Evolutionary conservation across 352 stramenopile genomes (phyloP), one percentile per base, ranked within the genome.

Genomic region (Globisporangium canariense): DNA sequence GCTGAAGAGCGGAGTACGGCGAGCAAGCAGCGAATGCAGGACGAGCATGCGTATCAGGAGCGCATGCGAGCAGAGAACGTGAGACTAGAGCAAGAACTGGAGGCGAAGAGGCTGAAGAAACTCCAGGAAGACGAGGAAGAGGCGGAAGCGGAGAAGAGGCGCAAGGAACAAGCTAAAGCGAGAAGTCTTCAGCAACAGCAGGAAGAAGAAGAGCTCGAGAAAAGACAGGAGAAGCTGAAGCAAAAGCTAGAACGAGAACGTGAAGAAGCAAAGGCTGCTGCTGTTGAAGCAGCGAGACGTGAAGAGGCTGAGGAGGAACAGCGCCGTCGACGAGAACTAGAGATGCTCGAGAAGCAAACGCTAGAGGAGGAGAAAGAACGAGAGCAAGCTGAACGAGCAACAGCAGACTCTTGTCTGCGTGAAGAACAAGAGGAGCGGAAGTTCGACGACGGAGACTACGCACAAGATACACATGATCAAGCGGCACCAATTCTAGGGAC

Each of bases 111-210:
- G 9, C 4, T 38, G 13, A 8, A 55, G 30, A 57, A 28, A 22
- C 34, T 59, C 10, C 65, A 55, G 14, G 61, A 75, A 47, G 71
- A 77, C 36, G 65, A 75, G 36, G 67, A 76, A 54, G 55, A 73
- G 50, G 46, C 67, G 14, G 67, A 78, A 55, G 50, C 68, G 10
- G 67, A 83, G 32, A 56, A 69, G 7, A 56, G 51, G 1, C 47
- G 71, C 6, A 70, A 73, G 60, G 43, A 74, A 49, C 22, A 25
- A 25, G 25, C 20, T 53, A 50, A 54, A 28, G 57, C 41, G 45
- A 34, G 54, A 73, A 25, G 18, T 28, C 4, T 41, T 2, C 43
- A 49, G 43, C 50, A 36, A 30, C 52, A 72, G 46, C 62, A 66
- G 1, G 67, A 74, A 30, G 67, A 74, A 49, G 68, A 73, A 45